phyloP scores from a whole-genome alignment of 345 rosid species.

The Aethionema arabicum region DNA sequence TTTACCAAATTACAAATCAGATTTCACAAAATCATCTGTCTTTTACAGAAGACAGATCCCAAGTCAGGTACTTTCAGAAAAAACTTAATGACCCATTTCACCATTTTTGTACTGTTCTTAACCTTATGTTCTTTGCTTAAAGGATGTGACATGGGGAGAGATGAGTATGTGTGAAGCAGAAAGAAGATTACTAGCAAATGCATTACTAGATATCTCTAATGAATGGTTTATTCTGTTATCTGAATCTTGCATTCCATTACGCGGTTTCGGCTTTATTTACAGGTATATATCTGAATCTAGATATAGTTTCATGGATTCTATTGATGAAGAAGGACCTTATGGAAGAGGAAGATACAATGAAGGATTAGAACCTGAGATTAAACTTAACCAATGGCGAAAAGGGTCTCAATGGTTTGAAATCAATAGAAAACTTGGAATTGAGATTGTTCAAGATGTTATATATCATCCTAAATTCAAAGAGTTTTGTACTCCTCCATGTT shows the following conservation, averaged over 20 bases:
- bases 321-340: slow-evolving; percentile 68
- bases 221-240: slow-evolving; percentile 90
- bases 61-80: slow-evolving; percentile 63
- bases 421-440: slow-evolving; percentile 59
- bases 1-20: slow-evolving; percentile 53
- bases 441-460: slow-evolving; percentile 54
- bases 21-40: slow-evolving; percentile 54
- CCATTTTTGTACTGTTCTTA: neutral
- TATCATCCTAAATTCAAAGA: slow-evolving; percentile 79
- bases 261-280: slow-evolving; percentile 63
- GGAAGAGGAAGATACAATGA: slow-evolving; percentile 77
- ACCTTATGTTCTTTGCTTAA: slow-evolving; percentile 25
- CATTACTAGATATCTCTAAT: slow-evolving; percentile 79
- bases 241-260: slow-evolving; percentile 87
- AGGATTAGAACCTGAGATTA: slow-evolving; percentile 68
- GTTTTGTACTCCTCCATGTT: slow-evolving; percentile 71
- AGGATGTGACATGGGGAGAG: slow-evolving; percentile 86
- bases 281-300: slow-evolving; percentile 57
- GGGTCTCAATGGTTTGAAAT: slow-evolving; percentile 97
- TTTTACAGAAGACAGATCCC: slow-evolving; percentile 83
- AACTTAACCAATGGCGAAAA: slow-evolving; percentile 80
- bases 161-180: slow-evolving; percentile 97
- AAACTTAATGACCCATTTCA: neutral
- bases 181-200: slow-evolving; percentile 85
- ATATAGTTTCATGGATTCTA: slow-evolving; percentile 76